Conservation (phyloP, 164 flowering plant genomes). For the Sedum album region DNA sequence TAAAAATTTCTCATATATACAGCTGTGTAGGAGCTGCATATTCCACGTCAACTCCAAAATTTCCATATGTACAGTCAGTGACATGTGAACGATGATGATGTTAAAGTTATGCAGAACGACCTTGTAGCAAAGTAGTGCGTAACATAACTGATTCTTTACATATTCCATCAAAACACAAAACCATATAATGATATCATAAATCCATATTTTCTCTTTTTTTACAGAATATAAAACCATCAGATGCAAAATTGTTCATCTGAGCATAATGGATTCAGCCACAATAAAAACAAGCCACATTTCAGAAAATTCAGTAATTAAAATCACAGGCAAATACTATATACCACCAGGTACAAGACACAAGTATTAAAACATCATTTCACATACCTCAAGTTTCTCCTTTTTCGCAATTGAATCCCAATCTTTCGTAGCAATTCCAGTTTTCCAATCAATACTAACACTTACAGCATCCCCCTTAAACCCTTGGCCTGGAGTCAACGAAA, state of each 20-base stretch:
- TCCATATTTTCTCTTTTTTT: background rate
- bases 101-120: background rate
- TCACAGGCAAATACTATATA: no score
- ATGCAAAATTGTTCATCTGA: background rate
- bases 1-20: background rate
- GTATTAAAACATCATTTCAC: background rate
- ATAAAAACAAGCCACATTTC: background rate
- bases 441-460: conserved; percentile 82
- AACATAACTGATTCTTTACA: no score
- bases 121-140: no score
- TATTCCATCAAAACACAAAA: background rate
- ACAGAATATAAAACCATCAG: no score
- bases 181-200: background rate
- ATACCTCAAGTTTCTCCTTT: conserved; percentile 83
- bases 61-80: background rate
- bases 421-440: conserved; percentile 80
- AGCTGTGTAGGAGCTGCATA: background rate
- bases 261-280: background rate
- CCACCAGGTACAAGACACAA: background rate
- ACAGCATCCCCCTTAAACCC: conserved; percentile 19
- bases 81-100: background rate
- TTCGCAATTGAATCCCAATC: conserved; percentile 97
- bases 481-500: conserved; percentile 20
- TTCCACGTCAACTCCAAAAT: no score
- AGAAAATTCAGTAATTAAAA: background rate